A percentile compares a stretch with the other conserved stretches of the same genome.
Conservation (phyloP, 495 filamentous ascomycete species). For the Tuber borchii region DNA sequence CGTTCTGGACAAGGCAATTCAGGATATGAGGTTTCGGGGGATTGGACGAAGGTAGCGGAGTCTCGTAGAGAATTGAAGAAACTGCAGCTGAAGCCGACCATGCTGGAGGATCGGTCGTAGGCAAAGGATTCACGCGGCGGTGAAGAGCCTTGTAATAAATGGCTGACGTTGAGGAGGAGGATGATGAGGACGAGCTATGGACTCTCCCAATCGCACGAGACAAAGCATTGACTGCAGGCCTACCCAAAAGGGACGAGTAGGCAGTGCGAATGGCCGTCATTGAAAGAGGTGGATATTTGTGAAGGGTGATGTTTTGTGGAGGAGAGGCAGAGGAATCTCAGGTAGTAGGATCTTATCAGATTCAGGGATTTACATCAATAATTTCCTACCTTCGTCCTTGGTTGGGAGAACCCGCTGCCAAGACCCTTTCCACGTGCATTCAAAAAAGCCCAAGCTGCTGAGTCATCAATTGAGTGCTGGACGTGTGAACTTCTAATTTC, state of each 20-base stretch:
- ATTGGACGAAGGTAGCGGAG: conserved; percentile 70
- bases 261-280: background rate
- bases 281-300: background rate
- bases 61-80: conserved; percentile 97
- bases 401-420: background rate
- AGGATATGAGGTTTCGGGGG: conserved; percentile 91
- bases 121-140: conserved; percentile 74
- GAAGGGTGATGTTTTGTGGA: background rate
- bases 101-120: conserved; percentile 66
- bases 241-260: background rate
- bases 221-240: background rate
- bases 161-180: conserved; percentile 74
- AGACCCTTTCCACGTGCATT: background rate
- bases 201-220: conserved; percentile 3
- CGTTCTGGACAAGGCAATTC: conserved; percentile 98
- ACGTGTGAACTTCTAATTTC: background rate
- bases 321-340: background rate
- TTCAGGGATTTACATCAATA: background rate
- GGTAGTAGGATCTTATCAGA: background rate
- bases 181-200: conserved; percentile 15
- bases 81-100: conserved; percentile 96
- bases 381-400: background rate
- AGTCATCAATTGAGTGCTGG: background rate
- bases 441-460: background rate
- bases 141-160: conserved; percentile 97